phyloP scores from a whole-genome alignment of 2,329 filamentous ascomycete species.

The Ophiostoma angusticollis region DNA sequence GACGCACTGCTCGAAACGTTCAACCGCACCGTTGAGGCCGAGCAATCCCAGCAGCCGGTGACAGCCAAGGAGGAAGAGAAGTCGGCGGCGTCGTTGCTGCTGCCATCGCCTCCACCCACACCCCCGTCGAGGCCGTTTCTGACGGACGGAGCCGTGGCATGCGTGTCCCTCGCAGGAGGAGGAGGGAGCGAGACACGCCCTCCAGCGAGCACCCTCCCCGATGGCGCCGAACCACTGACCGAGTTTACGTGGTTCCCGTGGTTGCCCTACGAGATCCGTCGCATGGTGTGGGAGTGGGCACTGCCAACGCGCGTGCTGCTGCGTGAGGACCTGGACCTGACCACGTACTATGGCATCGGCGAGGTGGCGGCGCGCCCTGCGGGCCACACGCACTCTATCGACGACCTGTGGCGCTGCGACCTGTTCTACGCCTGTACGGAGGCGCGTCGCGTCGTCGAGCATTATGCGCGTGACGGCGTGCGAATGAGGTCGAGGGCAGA shows the following conservation, averaged over 20 bases:
- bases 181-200: background rate
- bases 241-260: slow-evolving; percentile 5
- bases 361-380: background rate
- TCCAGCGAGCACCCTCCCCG: too few species aligned
- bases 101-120: too few species aligned
- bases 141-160: too few species aligned
- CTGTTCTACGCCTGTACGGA: slow-evolving; percentile 11
- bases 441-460: slow-evolving; percentile 8
- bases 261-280: slow-evolving; percentile 13
- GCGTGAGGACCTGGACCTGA: slow-evolving; percentile 5
- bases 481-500: too few species aligned
- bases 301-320: slow-evolving; percentile 12
- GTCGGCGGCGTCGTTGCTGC: too few species aligned
- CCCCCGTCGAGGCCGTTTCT: too few species aligned
- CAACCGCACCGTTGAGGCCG: background rate
- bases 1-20: slow-evolving; percentile 10
- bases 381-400: slow-evolving; percentile 2
- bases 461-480: background rate
- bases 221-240: background rate
- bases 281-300: slow-evolving; percentile 12
- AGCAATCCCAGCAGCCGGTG: background rate
- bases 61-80: background rate
- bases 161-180: too few species aligned
- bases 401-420: slow-evolving; percentile 13
- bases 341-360: background rate